A percentile compares a stretch with the other conserved stretches of the same genome.
These are phyloP conservation scores for Carex scoparia DNA, from an alignment of 176 grass and related monocot species.

Conservation along the genomic window DNA sequence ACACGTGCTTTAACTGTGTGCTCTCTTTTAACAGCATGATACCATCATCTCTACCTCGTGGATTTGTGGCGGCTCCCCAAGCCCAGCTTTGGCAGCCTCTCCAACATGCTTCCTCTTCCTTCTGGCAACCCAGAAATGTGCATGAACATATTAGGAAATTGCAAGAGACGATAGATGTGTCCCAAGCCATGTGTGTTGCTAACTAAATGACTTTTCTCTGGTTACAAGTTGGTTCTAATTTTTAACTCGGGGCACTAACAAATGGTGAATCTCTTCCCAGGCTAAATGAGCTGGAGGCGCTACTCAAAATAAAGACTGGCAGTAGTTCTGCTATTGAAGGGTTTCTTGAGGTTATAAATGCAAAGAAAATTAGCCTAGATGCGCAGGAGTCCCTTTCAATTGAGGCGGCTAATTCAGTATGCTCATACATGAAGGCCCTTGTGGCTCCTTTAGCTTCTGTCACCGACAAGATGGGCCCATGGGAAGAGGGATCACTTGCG, in stretches of 20 bases:
- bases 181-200: conserved; percentile 47
- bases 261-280: conserved; percentile 22
- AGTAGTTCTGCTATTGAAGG: conserved; percentile 15
- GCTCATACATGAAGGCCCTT: conserved; percentile 44
- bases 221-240: not conserved
- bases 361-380: conserved; percentile 40
- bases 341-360: conserved; percentile 35
- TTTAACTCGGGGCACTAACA: not conserved
- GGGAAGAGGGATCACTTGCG: conserved; percentile 59
- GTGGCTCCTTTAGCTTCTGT: conserved; percentile 46
- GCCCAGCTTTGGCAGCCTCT: conserved; percentile 26
- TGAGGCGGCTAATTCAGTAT: conserved; percentile 61
- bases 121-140: conserved; percentile 58
- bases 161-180: conserved; percentile 44
- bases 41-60: not conserved
- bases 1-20: not conserved
- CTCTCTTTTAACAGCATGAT: conserved; percentile 11
- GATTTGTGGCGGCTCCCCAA: conserved; percentile 18
- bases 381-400: conserved; percentile 49
- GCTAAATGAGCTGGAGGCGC: conserved; percentile 59
- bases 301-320: conserved; percentile 25
- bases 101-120: conserved; percentile 24
- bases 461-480: conserved; percentile 31
- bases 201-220: not conserved
- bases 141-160: conserved; percentile 58